Evolutionary conservation across 2,329 filamentous ascomycete species (phyloP), one percentile per base, ranked within the genome.

Genomic region (Thielaviopsis cerberus): DNA sequence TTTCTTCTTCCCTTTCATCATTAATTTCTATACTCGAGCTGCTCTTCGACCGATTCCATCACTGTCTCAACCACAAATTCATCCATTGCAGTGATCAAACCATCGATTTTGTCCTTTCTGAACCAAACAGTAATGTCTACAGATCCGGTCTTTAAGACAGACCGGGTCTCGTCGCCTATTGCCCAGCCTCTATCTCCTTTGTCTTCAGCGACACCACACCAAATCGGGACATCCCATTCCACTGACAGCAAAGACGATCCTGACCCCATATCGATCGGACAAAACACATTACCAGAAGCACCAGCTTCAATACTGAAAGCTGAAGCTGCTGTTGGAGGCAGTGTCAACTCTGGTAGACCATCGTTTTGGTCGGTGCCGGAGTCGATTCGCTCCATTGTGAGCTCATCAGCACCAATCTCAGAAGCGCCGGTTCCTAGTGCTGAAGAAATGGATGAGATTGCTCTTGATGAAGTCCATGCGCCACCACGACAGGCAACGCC

Each of bases 311-410:
- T 41, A 53, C 59, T 22, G 25, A 50, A 17, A 23, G 4, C 6
- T 53, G 59, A 54, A 24, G 58, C 55, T 15, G 58, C 51, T 22
- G 48, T 57, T 50, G 30, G 56, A 51, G 59, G 50, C 4, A 61
- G 53, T 26, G 59, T 61, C 30, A 61, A 61, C 34, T 61, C 59
- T 10, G 56, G 55, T 1, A 55, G 58, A 25, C 59, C 59, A 13
- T 61, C 56, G 13, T 55, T 61, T 27, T 53, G 56, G 56, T 61
- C 56, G 24, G 53, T 55, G 11, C 53, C 56, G 1, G 59, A 61
- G 34, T 58, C 56, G 24, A 48, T 55, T 24, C 55, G 51, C 25
- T 53, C 56, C 13, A 45, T 58, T 8, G 56, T 61, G 27, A 57
- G 56, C 7, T 58, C 56, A 30, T 55, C 59, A 23, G 53, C 56